Evolutionary conservation across 139 green algal genomes (phyloP).

Genomic region (Coelastrella sp.): DNA sequence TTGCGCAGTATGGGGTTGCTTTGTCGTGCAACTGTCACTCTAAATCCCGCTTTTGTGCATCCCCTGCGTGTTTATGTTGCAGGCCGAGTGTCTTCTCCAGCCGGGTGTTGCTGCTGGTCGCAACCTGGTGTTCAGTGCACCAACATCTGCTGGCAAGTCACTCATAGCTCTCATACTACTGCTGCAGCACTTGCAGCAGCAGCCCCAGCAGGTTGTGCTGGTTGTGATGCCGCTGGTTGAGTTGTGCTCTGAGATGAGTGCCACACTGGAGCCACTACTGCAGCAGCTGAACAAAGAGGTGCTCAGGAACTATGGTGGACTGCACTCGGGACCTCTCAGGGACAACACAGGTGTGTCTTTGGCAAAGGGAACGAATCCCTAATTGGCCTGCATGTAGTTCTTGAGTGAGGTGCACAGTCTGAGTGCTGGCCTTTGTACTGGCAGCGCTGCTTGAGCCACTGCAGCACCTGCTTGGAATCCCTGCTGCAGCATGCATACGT

Average conservation of each 20-base stretch:
- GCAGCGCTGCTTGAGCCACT: background rate
- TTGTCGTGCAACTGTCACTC: background rate
- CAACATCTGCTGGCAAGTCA: constrained; percentile 84
- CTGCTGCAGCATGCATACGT: background rate
- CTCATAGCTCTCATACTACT: constrained; percentile 82
- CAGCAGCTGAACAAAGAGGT: background rate
- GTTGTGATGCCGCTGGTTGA: background rate
- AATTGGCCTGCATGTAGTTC: background rate
- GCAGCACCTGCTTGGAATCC: background rate
- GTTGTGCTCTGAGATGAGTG: background rate
- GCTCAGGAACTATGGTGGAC: background rate
- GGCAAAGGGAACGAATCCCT: background rate
- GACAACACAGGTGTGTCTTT: background rate
- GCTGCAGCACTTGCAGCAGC: constrained; percentile 51
- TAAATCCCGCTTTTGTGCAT: too few relatives aligned
- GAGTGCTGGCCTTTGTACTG: background rate
- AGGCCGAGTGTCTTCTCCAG: constrained; percentile 73
- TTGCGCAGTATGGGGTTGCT: background rate
- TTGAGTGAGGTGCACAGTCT: background rate
- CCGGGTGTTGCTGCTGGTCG: constrained; percentile 73
- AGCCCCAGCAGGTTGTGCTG: background rate
- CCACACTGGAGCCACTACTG: background rate
- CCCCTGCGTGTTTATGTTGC: background rate
- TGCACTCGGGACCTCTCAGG: background rate
- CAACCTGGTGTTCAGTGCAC: constrained; percentile 90